phyloP scores from a whole-genome alignment of 768 basidiomycete genomes.

The Lactarius hatsudake region DNA sequence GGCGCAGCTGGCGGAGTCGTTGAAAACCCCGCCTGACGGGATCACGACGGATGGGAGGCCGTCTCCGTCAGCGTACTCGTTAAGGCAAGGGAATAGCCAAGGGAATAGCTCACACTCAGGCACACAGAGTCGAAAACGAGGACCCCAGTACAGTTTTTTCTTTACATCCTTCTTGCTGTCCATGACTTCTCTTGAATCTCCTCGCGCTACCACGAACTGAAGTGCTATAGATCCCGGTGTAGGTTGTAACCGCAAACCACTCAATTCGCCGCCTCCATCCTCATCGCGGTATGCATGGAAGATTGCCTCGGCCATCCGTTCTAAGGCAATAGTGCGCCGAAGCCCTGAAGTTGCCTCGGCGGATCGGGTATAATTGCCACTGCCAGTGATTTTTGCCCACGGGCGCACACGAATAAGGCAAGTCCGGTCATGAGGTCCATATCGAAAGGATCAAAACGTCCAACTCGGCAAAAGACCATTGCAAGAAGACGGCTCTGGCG shows the following conservation, averaged over 20 bases:
- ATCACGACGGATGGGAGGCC: slow-evolving; percentile 7
- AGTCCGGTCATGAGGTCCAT: slow-evolving; percentile 11
- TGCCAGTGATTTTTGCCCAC: slow-evolving; percentile 7
- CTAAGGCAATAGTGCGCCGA: slow-evolving; percentile 14
- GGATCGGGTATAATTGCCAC: slow-evolving; percentile 23
- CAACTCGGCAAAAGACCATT: slow-evolving; percentile 1
- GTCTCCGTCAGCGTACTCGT: slow-evolving; percentile 8
- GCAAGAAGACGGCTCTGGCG: background rate
- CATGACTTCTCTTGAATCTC: background rate
- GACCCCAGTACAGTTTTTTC: background rate
- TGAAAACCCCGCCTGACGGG: slow-evolving; percentile 1
- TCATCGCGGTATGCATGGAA: background rate
- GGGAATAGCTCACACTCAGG: slow-evolving; percentile 12
- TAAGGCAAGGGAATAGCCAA: slow-evolving; percentile 15
- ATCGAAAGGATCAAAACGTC: background rate
- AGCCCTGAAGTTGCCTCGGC: slow-evolving; percentile 4
- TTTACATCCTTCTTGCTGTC: background rate
- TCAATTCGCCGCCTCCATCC: background rate
- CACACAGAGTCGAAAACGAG: background rate
- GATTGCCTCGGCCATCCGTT: slow-evolving; percentile 8
- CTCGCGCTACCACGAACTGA: background rate
- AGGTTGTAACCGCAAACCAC: background rate
- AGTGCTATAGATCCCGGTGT: background rate
- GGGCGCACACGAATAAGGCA: slow-evolving; percentile 8
- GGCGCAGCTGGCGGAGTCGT: background rate